phyloP scores from a whole-genome alignment of 2,329 filamentous ascomycete species.

The Pseudogymnoascus sp. region DNA sequence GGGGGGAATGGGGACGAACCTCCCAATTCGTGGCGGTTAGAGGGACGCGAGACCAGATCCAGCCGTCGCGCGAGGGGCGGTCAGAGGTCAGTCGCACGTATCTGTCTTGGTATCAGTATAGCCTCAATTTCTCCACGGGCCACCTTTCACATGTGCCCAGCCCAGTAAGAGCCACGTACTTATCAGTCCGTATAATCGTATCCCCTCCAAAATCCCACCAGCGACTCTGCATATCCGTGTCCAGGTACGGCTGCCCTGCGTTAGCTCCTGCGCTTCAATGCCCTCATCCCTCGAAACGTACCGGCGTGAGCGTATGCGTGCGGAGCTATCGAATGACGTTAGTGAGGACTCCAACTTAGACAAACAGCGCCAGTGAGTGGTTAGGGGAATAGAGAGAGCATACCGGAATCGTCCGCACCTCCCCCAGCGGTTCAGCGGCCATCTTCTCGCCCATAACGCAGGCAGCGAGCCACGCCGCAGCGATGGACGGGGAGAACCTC shows the following conservation, averaged over 20 bases:
- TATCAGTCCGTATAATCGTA: slow-evolving; percentile 69
- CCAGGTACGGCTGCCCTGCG: slow-evolving; percentile 71
- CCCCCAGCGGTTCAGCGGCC: slow-evolving; percentile 29
- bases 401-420: slow-evolving; percentile 58
- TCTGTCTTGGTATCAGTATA: slow-evolving; percentile 36
- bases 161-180: slow-evolving; percentile 40
- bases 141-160: slow-evolving; percentile 10
- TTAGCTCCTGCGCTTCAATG: neutral
- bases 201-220: slow-evolving; percentile 99
- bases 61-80: slow-evolving; percentile 81
- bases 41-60: slow-evolving; percentile 88
- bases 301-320: slow-evolving; percentile 75
- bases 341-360: slow-evolving; percentile 11
- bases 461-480: slow-evolving; percentile 28
- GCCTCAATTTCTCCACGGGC: neutral
- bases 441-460: slow-evolving; percentile 24
- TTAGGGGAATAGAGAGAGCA: slow-evolving; percentile 23
- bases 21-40: slow-evolving; percentile 98
- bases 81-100: slow-evolving; percentile 92
- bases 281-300: slow-evolving; percentile 35
- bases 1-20: slow-evolving; percentile 32
- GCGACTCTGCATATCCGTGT: slow-evolving; percentile 94
- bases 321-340: slow-evolving; percentile 53
- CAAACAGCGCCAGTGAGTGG: neutral
- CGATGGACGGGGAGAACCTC: slow-evolving; percentile 24